Conservation (phyloP, 768 basidiomycete genomes). For the Steccherinum ochraceum region DNA sequence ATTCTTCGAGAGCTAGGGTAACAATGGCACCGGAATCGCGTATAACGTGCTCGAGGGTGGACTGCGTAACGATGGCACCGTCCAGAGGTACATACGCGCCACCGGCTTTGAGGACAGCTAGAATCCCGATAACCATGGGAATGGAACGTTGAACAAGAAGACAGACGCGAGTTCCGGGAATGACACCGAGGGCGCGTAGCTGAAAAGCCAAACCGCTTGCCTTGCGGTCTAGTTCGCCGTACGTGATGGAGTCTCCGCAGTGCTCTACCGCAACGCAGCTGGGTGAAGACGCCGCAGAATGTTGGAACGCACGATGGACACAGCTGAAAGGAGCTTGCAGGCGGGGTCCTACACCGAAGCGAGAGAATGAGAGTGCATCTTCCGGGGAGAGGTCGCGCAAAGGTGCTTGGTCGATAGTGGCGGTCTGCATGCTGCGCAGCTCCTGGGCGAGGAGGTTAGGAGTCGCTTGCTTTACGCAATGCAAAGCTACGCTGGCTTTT, state of each 20-base stretch:
- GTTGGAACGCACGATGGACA: slow-evolving; percentile 52
- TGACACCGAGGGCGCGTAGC: slow-evolving; percentile 37
- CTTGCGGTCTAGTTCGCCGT: slow-evolving; percentile 40
- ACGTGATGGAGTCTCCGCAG: slow-evolving; percentile 40
- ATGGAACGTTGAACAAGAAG: slow-evolving; percentile 51
- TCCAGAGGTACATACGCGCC: slow-evolving; percentile 56
- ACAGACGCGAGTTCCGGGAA: slow-evolving; percentile 45
- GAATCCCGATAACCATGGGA: slow-evolving; percentile 44
- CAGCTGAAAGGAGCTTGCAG: slow-evolving; percentile 36
- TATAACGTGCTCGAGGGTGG: slow-evolving; percentile 45
- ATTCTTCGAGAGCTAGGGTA: slow-evolving; percentile 33
- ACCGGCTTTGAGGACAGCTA: slow-evolving; percentile 51
- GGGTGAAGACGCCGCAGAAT: slow-evolving; percentile 35
- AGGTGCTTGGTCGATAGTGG: not conserved
- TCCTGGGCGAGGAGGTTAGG: not conserved
- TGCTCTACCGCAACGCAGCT: slow-evolving; percentile 42
- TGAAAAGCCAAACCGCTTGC: slow-evolving; percentile 40
- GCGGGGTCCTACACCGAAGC: slow-evolving; percentile 37
- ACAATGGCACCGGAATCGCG: slow-evolving; percentile 37
- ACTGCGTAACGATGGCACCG: slow-evolving; percentile 50
- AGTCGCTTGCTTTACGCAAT: not conserved
- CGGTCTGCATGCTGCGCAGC: not conserved
- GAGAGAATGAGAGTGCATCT: slow-evolving; percentile 38
- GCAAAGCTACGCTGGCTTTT: not conserved
- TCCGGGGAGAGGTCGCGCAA: slow-evolving; percentile 27